Evolutionary conservation across 441 rosid genomes (phyloP).

Genomic region (Pelargonium fulgidum): DNA sequence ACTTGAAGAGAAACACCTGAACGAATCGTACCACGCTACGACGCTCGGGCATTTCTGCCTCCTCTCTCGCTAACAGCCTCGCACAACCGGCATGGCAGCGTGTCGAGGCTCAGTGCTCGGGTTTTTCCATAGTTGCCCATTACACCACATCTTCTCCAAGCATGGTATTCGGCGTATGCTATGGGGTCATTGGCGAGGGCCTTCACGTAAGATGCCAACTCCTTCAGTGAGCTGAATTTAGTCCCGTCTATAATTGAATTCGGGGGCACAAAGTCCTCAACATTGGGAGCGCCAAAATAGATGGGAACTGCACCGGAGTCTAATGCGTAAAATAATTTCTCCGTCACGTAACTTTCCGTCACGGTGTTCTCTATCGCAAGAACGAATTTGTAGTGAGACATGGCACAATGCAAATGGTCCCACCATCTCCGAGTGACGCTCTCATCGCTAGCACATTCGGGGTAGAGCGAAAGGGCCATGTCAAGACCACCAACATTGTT

Average conservation of each 20-base stretch:
- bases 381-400: slow-evolving; percentile 85
- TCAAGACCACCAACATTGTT: slow-evolving; percentile 71
- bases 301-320: slow-evolving; percentile 75
- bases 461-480: slow-evolving; percentile 66
- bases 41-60: slow-evolving; percentile 46
- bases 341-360: slow-evolving; percentile 76
- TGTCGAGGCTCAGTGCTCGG: slow-evolving; percentile 62
- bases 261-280: slow-evolving; percentile 66
- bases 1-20: slow-evolving; percentile 5
- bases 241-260: slow-evolving; percentile 65
- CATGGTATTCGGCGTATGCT: slow-evolving; percentile 74
- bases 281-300: slow-evolving; percentile 77
- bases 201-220: slow-evolving; percentile 55
- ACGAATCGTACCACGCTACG: slow-evolving; percentile 13
- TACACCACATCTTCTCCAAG: slow-evolving; percentile 81
- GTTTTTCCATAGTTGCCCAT: slow-evolving; percentile 52
- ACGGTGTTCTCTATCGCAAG: slow-evolving; percentile 82
- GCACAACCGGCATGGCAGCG: slow-evolving; percentile 74
- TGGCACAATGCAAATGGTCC: slow-evolving; percentile 80
- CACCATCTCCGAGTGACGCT: slow-evolving; percentile 59
- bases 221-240: slow-evolving; percentile 49
- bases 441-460: slow-evolving; percentile 50
- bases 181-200: slow-evolving; percentile 53
- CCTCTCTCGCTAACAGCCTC: slow-evolving; percentile 61
- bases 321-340: slow-evolving; percentile 75